Evolutionary conservation across 352 stramenopile genomes (phyloP).

Genomic region (Pythium phragmitis): DNA sequence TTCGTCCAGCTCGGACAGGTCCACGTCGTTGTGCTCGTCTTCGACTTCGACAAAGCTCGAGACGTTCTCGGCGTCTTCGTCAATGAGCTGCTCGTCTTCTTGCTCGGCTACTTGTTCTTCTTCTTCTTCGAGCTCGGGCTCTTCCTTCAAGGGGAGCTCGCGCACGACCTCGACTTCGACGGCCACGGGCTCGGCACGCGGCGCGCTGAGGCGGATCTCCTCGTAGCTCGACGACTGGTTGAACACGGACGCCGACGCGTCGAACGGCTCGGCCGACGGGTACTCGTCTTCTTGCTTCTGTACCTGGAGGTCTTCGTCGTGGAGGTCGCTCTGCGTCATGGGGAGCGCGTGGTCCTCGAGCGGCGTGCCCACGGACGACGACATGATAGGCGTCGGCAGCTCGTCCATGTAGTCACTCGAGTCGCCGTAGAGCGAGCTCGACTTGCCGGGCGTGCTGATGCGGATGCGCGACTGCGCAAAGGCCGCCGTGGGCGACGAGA

Average conservation of each 20-base stretch:
- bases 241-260: neutral
- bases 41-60: constrained; percentile 36
- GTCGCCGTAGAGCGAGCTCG: constrained; percentile 15
- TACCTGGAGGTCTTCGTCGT: constrained; percentile 1
- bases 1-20: constrained; percentile 40
- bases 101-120: neutral
- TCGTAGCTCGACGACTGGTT: constrained; percentile 8
- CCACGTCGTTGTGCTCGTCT: constrained; percentile 19
- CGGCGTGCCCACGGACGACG: constrained; percentile 18
- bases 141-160: constrained; percentile 3
- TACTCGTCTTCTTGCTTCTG: too few species aligned
- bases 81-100: constrained; percentile 30
- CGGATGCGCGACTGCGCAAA: constrained; percentile 11
- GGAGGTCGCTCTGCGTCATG: constrained; percentile 1
- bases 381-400: constrained; percentile 22
- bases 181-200: neutral
- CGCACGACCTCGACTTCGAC: neutral
- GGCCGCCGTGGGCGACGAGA: constrained; percentile 12
- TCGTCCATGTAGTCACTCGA: constrained; percentile 15
- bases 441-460: constrained; percentile 4
- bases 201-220: constrained; percentile 10
- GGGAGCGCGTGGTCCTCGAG: constrained; percentile 11
- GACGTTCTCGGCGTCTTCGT: constrained; percentile 24
- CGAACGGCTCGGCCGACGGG: neutral
- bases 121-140: neutral